Percentiles rank a stretch among this genome's conserved stretches.
These are phyloP conservation scores for Albizia julibrissin DNA, from an alignment of 306 rosid genomes.

Conservation along the genomic window DNA sequence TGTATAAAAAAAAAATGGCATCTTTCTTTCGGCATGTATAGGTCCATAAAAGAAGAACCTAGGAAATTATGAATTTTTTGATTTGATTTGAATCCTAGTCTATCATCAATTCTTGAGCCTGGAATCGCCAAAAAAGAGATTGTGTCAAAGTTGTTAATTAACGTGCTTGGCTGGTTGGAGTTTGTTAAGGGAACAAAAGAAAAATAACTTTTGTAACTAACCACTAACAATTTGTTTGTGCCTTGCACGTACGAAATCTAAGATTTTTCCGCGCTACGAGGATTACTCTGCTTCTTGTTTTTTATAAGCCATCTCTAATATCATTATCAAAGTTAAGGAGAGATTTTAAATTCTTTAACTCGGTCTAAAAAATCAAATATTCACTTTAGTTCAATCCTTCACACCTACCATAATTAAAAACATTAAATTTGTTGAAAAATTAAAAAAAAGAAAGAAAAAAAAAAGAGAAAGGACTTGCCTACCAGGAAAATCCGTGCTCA, in stretches of 20 bases:
- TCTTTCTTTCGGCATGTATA: conserved; percentile 41
- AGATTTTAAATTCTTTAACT: too few species aligned
- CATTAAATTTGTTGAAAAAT: too few species aligned
- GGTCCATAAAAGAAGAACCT: conserved; percentile 39
- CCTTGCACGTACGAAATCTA: not conserved
- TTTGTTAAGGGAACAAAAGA: not conserved
- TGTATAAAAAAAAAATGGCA: conserved; percentile 31
- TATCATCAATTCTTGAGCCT: not conserved
- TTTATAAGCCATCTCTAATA: not conserved
- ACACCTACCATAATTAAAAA: too few species aligned
- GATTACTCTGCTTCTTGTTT: too few species aligned
- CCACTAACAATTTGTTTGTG: not conserved
- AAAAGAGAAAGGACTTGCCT: too few species aligned
- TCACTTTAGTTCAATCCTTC: too few species aligned
- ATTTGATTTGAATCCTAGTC: not conserved
- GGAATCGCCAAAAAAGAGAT: not conserved
- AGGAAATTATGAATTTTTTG: conserved; percentile 27
- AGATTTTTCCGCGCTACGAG: too few species aligned
- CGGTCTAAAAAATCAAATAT: too few species aligned
- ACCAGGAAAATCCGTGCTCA: too few species aligned
- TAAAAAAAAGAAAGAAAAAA: too few species aligned
- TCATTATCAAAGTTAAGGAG: not conserved
- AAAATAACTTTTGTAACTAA: not conserved
- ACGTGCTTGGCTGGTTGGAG: not conserved
- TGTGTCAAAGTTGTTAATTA: not conserved